Conservation (phyloP, 139 green algal species). For the Chlamydomonas schloesseri region DNA sequence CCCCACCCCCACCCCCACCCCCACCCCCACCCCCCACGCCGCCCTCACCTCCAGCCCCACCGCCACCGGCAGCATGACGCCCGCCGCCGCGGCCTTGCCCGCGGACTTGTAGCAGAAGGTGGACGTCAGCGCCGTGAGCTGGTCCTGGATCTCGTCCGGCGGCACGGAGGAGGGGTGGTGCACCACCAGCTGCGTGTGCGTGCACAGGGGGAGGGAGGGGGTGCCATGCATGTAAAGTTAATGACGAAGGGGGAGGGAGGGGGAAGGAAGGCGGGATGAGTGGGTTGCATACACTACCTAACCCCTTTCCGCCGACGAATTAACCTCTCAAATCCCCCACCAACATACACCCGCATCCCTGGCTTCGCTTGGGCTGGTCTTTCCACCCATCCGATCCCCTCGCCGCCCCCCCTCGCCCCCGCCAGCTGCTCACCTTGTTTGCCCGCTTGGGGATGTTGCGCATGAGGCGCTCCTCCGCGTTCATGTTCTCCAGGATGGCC, state of each 20-base stretch:
- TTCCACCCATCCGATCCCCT: too few relatives aligned
- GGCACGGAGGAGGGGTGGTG: slow-evolving; percentile 47
- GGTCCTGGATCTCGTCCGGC: slow-evolving; percentile 50
- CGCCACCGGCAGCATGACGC: slow-evolving; percentile 57
- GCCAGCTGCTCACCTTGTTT: slow-evolving; percentile 44
- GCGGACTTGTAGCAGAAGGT: slow-evolving; percentile 49
- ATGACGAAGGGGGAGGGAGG: neutral
- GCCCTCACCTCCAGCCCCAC: slow-evolving; percentile 50
- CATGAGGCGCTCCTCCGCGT: slow-evolving; percentile 61
- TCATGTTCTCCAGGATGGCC: slow-evolving; percentile 61
- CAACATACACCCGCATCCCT: too few relatives aligned
- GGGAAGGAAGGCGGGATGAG: too few relatives aligned
- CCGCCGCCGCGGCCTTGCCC: slow-evolving; percentile 50
- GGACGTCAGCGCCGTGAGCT: slow-evolving; percentile 52
- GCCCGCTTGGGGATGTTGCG: slow-evolving; percentile 51
- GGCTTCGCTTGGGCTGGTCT: too few relatives aligned
- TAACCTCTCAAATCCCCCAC: too few relatives aligned
- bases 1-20: neutral
- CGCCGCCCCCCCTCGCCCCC: too few relatives aligned
- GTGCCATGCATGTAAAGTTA: too few relatives aligned
- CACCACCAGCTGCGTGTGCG: slow-evolving; percentile 47
- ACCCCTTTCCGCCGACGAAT: too few relatives aligned
- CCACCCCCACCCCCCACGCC: neutral
- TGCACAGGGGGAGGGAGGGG: neutral
- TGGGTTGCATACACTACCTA: too few relatives aligned